Conservation (phyloP, 306 rosid species). For the Datisca glomerata region DNA sequence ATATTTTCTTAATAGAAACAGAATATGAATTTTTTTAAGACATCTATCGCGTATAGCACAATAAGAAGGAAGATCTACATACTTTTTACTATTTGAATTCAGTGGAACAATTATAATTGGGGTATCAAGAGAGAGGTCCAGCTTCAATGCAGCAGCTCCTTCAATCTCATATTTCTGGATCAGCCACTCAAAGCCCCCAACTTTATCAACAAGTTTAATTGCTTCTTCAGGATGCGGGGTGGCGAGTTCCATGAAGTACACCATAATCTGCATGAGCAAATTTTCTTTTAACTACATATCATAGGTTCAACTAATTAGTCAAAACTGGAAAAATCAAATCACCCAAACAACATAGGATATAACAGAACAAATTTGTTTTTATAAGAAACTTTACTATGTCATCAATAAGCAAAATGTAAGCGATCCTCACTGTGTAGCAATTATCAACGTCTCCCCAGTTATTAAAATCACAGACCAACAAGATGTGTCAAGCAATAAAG, state of each 20-base stretch:
- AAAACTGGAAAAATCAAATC: background rate
- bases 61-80: slow-evolving; percentile 23
- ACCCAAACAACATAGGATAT: too few species aligned
- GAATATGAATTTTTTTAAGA: too few species aligned
- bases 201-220: slow-evolving; percentile 89
- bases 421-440: too few species aligned
- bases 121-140: slow-evolving; percentile 93
- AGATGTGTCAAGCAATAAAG: too few species aligned
- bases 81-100: slow-evolving; percentile 89
- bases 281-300: background rate
- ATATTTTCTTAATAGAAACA: too few species aligned
- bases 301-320: background rate
- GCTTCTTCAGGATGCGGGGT: slow-evolving; percentile 86
- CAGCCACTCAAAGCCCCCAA: slow-evolving; percentile 96
- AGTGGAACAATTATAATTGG: slow-evolving; percentile 84
- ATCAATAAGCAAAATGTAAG: too few species aligned
- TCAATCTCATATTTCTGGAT: slow-evolving; percentile 93
- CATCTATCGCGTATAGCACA: too few species aligned
- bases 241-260: slow-evolving; percentile 92
- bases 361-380: too few species aligned
- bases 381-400: too few species aligned
- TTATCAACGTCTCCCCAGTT: too few species aligned
- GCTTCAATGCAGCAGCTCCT: slow-evolving; percentile 81
- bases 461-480: too few species aligned
- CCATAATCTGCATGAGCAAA: slow-evolving; percentile 49